Conservation (phyloP, 257 asterid species). For the Solanum paucissectum region DNA sequence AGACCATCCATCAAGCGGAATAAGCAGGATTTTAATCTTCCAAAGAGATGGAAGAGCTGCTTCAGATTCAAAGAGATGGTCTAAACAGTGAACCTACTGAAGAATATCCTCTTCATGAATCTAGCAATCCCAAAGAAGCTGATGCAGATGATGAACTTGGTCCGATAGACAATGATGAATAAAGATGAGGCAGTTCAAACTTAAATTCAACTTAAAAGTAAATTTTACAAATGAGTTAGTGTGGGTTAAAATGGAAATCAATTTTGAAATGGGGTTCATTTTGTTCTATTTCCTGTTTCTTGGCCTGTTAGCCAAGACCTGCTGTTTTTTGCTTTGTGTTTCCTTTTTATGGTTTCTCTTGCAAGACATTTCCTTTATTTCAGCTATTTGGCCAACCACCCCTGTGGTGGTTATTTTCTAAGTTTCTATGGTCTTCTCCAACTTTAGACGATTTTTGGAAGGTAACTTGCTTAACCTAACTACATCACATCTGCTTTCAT, state of each 20-base stretch:
- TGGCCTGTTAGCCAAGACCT: not conserved
- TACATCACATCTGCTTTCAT: not conserved
- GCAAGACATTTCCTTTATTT: not conserved
- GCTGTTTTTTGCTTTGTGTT: not conserved
- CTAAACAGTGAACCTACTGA: not conserved
- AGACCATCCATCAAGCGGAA: not conserved
- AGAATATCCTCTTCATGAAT: not conserved
- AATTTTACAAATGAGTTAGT: not conserved
- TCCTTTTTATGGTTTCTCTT: not conserved
- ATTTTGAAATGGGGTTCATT: not conserved
- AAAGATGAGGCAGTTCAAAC: not conserved
- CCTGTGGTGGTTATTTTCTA: not conserved
- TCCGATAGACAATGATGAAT: not conserved
- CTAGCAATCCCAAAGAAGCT: not conserved
- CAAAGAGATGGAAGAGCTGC: not conserved
- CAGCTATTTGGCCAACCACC: not conserved
- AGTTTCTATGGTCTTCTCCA: not conserved
- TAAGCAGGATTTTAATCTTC: not conserved
- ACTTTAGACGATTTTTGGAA: not conserved
- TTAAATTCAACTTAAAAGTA: not conserved
- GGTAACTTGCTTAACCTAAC: not conserved
- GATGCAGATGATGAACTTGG: not conserved
- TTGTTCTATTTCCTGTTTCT: not conserved
- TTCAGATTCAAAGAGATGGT: not conserved
- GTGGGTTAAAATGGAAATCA: not conserved